Evolutionary conservation across 2,329 filamentous ascomycete genomes (phyloP).

Genomic region (Dendryphion nanum): DNA sequence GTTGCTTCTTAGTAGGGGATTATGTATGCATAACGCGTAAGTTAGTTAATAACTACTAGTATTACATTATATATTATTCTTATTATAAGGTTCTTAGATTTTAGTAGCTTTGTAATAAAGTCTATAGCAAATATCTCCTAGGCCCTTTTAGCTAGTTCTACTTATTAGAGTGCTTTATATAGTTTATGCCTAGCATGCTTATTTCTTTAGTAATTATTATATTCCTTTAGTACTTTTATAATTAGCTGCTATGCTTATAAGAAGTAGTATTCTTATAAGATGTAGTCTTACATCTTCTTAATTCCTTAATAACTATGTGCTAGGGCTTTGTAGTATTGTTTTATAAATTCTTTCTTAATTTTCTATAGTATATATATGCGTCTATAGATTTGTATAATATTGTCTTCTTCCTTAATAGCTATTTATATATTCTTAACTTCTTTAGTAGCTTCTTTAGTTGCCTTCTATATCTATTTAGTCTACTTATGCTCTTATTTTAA

Average conservation of each 20-base stretch:
- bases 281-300: not conserved
- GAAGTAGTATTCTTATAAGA: not conserved
- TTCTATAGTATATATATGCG: not conserved
- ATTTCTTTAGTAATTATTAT: slow-evolving; percentile 6
- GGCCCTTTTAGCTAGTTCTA: slow-evolving; percentile 2
- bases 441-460: not conserved
- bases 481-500: slow-evolving; percentile 1
- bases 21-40: not conserved
- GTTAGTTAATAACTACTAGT: not conserved
- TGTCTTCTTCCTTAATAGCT: not conserved
- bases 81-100: slow-evolving; percentile 3
- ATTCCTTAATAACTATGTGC: slow-evolving; percentile 1
- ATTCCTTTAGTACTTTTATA: slow-evolving; percentile 1
- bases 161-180: slow-evolving; percentile 7
- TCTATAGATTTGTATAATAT: not conserved
- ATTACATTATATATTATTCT: slow-evolving; percentile 1
- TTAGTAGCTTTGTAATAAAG: slow-evolving; percentile 7
- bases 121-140: slow-evolving; percentile 3
- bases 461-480: not conserved
- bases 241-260: not conserved
- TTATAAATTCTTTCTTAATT: slow-evolving; percentile 1
- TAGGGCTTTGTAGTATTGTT: slow-evolving; percentile 1
- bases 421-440: not conserved
- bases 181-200: slow-evolving; percentile 2
- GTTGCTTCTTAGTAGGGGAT: not conserved